Evolutionary conservation across 208 protist species (phyloP), one percentile per base, ranked within the genome.

Genomic region (Wallacemonas sp.): DNA sequence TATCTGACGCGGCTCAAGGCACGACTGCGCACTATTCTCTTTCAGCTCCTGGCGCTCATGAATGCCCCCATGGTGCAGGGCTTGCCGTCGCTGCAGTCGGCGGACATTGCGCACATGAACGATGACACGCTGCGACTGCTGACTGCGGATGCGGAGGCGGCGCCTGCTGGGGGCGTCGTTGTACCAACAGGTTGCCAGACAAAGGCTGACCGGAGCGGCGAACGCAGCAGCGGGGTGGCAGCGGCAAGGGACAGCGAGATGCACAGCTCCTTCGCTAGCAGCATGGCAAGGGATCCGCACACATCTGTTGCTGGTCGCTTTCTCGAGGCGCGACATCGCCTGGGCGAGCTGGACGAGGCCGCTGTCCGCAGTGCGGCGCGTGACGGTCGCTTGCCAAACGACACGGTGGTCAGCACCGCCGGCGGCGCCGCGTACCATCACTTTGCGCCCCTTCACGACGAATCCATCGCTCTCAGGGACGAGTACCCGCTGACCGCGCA

Each of bases 281-380:
- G 17, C 30, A 34, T 57, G 3, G 50, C 50, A 6, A 17, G 58
- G 22, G 37, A 63, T 32, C 45, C 6, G 13, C 54, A 75, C 42
- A 29, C 37, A 10, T 74, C 70, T 34, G 68, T 81, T 44, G 76
- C 76, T 12, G 71, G 72, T 32, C 68, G 71, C 37, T 62, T 68
- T 33, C 57, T 81, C 8, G 36, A 36, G 13, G 57, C 58, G 13
- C 75, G 66, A 10, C 64, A 57, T 26, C 22, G 29, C 8, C n/a
- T 44, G 24, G 29, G 15, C 26, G 55, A 62, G 3, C 0, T 62
- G 6, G 39, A 62, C 6, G 55, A 30, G 4, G 36, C 15, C 55
- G 22, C 33, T 4, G 24, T 32, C 3, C 45, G 45, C 24, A 10
- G 24, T 15, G 36, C 50, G 10, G 26, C 50, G 13, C 1, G 50